Evolutionary conservation across 2,329 filamentous ascomycete species (phyloP), one percentile per base, ranked within the genome.

Genomic region (Fusarium sp.): DNA sequence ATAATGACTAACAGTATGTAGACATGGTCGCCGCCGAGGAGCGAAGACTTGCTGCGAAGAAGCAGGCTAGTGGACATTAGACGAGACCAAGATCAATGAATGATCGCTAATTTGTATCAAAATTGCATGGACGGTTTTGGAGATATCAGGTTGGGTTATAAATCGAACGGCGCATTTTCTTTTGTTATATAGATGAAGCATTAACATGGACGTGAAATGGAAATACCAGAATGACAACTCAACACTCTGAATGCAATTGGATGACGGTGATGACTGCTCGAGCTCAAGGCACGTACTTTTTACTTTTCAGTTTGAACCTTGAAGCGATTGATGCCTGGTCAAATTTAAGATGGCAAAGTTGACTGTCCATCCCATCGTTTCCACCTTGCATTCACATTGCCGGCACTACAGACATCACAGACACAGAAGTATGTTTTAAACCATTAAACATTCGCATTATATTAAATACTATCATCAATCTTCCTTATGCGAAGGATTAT

Each of bases 11-110:
- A 65, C 75, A 47, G 16, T 50, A 22, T n/a, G 35, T 75, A 93
- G 92, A 95, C 77, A 95, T 95, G 93, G 92, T 95, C 50, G 93
- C 89, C 67, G 91, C 93, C 28, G 93, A 95, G 84, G 93, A 95
- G 85, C 86, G 87, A 72, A 84, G 88, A 41, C 73, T 90, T 47
- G 83, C 82, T n/a, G 80, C 84, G 76, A 82, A 82, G 75, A 80
- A 82, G 77, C 61, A 61, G 24, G 65, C 71, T 33, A 7, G 42
- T 10, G 65, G 38, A n/a, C 66, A 69, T 41, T 69, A 42, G 38
- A 22, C 11, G n/a, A 7, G n/a, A 15, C 3, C 4, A 15, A 3
- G 18, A 4, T 42, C 26, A 18, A 22, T 22, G 13, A n/a, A 3
- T 3, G 18, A 5, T 51, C 16, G 2, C 18, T 68, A 66, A 44